phyloP scores from a whole-genome alignment of 2,329 filamentous ascomycete species.

The Scolecobasidium constrictum region DNA sequence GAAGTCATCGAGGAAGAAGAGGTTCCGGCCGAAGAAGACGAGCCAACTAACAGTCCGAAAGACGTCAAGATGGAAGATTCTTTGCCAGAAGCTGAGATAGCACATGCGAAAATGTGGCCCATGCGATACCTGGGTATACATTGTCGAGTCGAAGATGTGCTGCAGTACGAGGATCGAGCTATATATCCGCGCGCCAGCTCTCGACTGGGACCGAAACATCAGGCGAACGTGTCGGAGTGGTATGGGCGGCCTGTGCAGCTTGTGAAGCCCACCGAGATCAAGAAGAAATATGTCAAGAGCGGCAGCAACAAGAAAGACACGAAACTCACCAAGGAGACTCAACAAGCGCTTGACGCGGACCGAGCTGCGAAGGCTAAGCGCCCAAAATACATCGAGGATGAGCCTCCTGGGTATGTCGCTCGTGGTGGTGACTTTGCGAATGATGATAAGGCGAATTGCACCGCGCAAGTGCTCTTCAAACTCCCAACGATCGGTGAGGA shows the following conservation, averaged over 20 bases:
- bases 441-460: slow-evolving; percentile 58
- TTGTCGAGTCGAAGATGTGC: slow-evolving; percentile 85
- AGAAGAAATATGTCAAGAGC: slow-evolving; percentile 59
- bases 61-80: slow-evolving; percentile 47
- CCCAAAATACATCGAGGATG: slow-evolving; percentile 89
- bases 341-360: slow-evolving; percentile 71
- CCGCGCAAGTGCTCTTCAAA: slow-evolving; percentile 67
- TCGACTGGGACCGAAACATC: slow-evolving; percentile 79
- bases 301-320: slow-evolving; percentile 59
- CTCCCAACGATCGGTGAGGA: slow-evolving; percentile 49
- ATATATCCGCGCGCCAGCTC: slow-evolving; percentile 96
- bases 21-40: slow-evolving; percentile 40
- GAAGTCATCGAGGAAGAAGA: slow-evolving; percentile 59
- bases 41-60: slow-evolving; percentile 47
- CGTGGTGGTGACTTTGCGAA: slow-evolving; percentile 71
- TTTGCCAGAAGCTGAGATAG: slow-evolving; percentile 75
- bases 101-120: slow-evolving; percentile 89
- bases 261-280: slow-evolving; percentile 77
- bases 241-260: slow-evolving; percentile 79
- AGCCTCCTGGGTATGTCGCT: slow-evolving; percentile 72
- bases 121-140: slow-evolving; percentile 94
- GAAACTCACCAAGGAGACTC: slow-evolving; percentile 68
- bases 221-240: slow-evolving; percentile 79
- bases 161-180: slow-evolving; percentile 86
- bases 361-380: slow-evolving; percentile 68